phyloP scores from a whole-genome alignment of 106 monocot species.

The Phalaenopsis aphrodite region DNA sequence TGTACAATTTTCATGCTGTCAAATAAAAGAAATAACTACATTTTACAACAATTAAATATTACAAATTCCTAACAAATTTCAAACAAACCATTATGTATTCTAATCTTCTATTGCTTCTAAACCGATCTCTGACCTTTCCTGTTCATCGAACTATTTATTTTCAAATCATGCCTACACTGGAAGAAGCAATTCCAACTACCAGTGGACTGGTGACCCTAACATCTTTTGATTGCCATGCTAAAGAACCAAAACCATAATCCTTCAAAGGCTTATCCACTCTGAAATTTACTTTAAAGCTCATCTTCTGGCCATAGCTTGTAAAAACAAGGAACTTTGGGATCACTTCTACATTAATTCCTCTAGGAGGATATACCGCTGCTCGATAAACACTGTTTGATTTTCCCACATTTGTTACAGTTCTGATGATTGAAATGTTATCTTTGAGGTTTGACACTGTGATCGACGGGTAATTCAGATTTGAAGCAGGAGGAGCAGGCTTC shows the following conservation, averaged over 20 bases:
- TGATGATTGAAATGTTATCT: slow-evolving; percentile 23
- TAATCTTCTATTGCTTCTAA: neutral
- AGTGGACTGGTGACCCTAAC: slow-evolving; percentile 45
- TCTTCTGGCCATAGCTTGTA: slow-evolving; percentile 38
- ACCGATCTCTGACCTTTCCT: neutral
- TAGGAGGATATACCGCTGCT: slow-evolving; percentile 33
- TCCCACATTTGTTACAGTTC: slow-evolving; percentile 86
- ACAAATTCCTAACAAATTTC: neutral
- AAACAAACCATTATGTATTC: neutral
- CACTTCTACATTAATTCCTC: slow-evolving; percentile 63
- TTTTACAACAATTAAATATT: neutral
- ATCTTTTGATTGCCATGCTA: slow-evolving; percentile 46
- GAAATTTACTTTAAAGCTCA: slow-evolving; percentile 55
- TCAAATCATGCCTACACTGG: slow-evolving; percentile 16
- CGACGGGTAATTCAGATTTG: slow-evolving; percentile 79
- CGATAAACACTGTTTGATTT: slow-evolving; percentile 31
- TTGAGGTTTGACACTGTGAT: slow-evolving; percentile 56
- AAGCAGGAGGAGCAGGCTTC: slow-evolving; percentile 13
- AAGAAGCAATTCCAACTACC: slow-evolving; percentile 43
- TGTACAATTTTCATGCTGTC: too few species aligned
- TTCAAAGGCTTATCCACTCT: slow-evolving; percentile 14
- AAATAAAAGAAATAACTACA: neutral
- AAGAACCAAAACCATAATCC: slow-evolving; percentile 68
- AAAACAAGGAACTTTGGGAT: slow-evolving; percentile 51
- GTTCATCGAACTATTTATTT: neutral